Base-by-base conservation (phyloP, 805 yeast genomes). In the Ogataea ganodermae region DNA sequence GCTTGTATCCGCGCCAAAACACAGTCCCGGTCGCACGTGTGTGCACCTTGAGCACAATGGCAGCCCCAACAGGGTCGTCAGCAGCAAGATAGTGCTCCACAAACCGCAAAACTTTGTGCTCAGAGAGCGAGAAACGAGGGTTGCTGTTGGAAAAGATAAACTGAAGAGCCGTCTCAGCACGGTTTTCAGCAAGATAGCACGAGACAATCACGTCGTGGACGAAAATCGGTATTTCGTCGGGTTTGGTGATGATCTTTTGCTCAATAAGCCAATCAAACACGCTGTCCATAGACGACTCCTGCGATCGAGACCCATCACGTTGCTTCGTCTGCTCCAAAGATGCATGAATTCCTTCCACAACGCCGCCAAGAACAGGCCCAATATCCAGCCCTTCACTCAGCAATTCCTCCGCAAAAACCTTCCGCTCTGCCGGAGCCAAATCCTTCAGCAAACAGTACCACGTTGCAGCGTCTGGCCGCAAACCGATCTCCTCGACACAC, bases 401-500 rank as follows among this genome's bases (percentile, higher is more conserved):
- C 45, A 46, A 16, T 10, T 40, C 37, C 5, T 46, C 49, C 23
- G 42, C 14, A 6, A 35, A 36, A 18, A 3, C 9, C 3, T 14
- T 38, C 10, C 16, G 17, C 14, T 32, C 45, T 4, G 21, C 6
- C 16, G 40, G 18, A 2, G 31, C n/a, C 27, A 41, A 17, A 7
- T 20, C 16, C 32, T 41, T 46, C 36, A 41, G 21, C 13, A 41
- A 18, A 23, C 42, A 41, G 42, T 39, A 48, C 51, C 51, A 48
- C n/a, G 51, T 48, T 3, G 48, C 27, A 33, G 18, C 21, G 30
- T 48, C 51, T 6, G 51, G 48, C 17, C 20, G 23, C n/a, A 48
- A 45, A 42, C 18, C 20, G 14, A 5, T 36, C 33, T 17, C 21
- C 17, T 22, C 33, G 18, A 8, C 13, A 6, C 6, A 14, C 14